phyloP scores from a whole-genome alignment of 768 basidiomycete species.

The Suillus brevipes region DNA sequence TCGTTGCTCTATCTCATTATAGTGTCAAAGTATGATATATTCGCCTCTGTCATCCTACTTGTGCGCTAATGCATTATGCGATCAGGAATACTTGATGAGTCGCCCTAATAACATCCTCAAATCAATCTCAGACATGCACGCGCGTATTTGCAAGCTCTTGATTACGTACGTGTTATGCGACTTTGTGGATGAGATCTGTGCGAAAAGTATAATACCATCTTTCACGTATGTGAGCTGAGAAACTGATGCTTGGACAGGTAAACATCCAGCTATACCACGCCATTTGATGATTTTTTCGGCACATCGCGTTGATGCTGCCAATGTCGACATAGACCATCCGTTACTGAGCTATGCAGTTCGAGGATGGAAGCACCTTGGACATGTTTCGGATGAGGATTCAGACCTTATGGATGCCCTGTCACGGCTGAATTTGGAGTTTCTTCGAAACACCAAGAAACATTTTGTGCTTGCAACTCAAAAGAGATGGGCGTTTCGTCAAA shows the following conservation, averaged over 20 bases:
- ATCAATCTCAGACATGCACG: neutral
- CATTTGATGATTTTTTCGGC: too few relatives aligned
- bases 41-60: neutral
- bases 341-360: neutral
- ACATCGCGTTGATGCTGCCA: too few relatives aligned
- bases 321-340: neutral
- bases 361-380: neutral
- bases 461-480: too few relatives aligned
- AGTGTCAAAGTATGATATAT: slow-evolving; percentile 9
- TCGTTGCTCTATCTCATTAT: slow-evolving; percentile 9
- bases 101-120: neutral
- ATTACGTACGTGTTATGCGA: neutral
- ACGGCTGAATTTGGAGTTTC: neutral
- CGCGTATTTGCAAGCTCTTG: neutral
- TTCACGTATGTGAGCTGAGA: neutral
- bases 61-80: neutral
- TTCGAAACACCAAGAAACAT: neutral
- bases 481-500: too few relatives aligned
- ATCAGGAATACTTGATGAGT: neutral
- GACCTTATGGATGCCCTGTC: neutral
- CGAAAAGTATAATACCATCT: neutral
- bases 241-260: neutral
- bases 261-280: neutral
- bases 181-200: neutral
- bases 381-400: neutral